phyloP scores from a whole-genome alignment of 805 yeast species.

The Schwanniomyces occidentalis region DNA sequence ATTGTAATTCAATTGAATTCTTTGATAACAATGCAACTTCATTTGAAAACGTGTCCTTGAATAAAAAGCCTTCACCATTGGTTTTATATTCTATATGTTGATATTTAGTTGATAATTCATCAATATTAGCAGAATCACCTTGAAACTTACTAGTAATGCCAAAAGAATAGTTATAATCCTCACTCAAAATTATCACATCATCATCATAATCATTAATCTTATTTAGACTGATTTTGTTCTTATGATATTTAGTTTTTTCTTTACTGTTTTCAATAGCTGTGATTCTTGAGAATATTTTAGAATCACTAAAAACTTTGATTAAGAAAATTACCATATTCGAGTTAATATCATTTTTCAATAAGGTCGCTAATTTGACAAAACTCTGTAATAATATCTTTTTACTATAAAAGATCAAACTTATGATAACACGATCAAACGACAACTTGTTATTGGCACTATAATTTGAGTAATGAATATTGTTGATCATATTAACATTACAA shows the following conservation, averaged over 20 bases:
- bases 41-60: constrained; percentile 10
- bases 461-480: constrained; percentile 31
- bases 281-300: constrained; percentile 28
- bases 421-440: constrained; percentile 25
- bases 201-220: constrained; percentile 25
- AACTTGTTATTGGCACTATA: constrained; percentile 19
- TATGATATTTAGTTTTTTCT: constrained; percentile 19
- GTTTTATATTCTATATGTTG: constrained; percentile 1
- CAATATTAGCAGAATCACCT: constrained; percentile 25
- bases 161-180: constrained; percentile 49
- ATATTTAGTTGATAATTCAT: constrained; percentile 34
- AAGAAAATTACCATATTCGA: constrained; percentile 43
- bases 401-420: constrained; percentile 34
- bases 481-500: constrained; percentile 28
- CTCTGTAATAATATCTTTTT: constrained; percentile 39
- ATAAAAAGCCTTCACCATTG: constrained; percentile 4
- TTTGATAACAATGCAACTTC: constrained; percentile 8
- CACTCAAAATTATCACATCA: constrained; percentile 37
- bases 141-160: constrained; percentile 55
- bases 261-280: constrained; percentile 12
- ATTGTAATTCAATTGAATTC: constrained; percentile 25
- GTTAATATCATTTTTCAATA: constrained; percentile 39
- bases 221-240: constrained; percentile 10
- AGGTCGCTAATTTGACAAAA: constrained; percentile 30
- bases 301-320: constrained; percentile 37